These are phyloP conservation scores for Colletotrichum higginsianum DNA, from an alignment of 2,329 filamentous ascomycete genomes.

Conservation along the genomic window DNA sequence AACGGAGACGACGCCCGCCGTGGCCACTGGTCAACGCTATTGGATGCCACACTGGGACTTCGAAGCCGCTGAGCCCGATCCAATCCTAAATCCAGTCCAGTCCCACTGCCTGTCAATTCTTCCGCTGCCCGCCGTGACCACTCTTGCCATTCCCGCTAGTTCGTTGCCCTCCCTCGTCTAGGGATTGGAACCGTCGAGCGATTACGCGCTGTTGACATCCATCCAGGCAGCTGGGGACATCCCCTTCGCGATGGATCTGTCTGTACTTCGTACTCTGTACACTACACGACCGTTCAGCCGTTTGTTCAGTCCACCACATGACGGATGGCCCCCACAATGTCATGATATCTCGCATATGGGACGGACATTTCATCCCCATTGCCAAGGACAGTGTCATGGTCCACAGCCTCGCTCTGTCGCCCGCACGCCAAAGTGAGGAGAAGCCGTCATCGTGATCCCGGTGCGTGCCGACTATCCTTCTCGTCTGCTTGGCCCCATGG, in stretches of 20 bases:
- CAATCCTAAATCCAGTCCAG: neutral
- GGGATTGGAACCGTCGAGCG: neutral
- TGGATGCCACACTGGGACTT: neutral
- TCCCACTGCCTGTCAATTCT: neutral
- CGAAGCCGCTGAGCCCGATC: neutral
- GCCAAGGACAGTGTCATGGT: neutral
- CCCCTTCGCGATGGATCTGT: neutral
- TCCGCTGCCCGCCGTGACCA: neutral
- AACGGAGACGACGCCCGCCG: neutral
- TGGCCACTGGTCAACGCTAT: neutral
- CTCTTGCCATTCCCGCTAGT: neutral
- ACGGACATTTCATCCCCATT: slow-evolving; percentile 3
- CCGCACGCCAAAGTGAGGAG: slow-evolving; percentile 1
- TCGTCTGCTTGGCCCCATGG: slow-evolving; percentile 24
- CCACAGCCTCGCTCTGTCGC: slow-evolving; percentile 16
- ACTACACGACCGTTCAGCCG: neutral
- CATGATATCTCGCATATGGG: slow-evolving; percentile 1
- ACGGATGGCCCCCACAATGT: neutral
- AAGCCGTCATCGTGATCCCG: slow-evolving; percentile 17
- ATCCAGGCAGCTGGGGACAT: neutral
- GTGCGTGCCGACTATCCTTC: slow-evolving; percentile 30
- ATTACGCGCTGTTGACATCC: neutral
- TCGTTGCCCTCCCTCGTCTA: neutral
- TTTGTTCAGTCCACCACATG: neutral
- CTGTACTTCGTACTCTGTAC: too few species aligned